These are phyloP conservation scores for Hansenula sp. DNA, from an alignment of 1,139 yeast species.

Conservation along the genomic window DNA sequence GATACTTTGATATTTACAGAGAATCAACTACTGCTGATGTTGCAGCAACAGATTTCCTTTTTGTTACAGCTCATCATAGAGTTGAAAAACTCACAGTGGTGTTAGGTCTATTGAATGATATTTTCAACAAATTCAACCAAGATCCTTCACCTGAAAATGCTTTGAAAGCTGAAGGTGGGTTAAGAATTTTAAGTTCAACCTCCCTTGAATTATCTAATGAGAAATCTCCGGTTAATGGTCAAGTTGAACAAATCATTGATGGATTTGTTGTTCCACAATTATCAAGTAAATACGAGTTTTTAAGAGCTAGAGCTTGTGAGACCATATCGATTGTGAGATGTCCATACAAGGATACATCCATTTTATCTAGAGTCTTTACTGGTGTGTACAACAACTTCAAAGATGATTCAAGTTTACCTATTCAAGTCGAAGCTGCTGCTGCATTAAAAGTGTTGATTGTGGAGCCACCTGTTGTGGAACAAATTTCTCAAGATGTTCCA, in stretches of 20 bases:
- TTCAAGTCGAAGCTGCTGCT: constrained; percentile 82
- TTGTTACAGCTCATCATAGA: constrained; percentile 40
- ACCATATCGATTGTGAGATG: constrained; percentile 58
- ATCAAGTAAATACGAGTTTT: constrained; percentile 61
- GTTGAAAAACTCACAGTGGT: constrained; percentile 42
- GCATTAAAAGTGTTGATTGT: constrained; percentile 78
- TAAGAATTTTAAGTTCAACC: constrained; percentile 73
- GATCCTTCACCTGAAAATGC: constrained; percentile 44
- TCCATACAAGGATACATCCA: constrained; percentile 46
- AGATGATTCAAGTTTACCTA: constrained; percentile 50
- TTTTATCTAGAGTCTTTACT: constrained; percentile 57
- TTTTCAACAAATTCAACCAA: constrained; percentile 35
- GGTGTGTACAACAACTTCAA: constrained; percentile 38
- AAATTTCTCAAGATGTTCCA: constrained; percentile 67
- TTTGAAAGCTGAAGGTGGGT: constrained; percentile 75
- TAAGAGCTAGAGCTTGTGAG: constrained; percentile 85
- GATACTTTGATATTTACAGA: constrained; percentile 64
- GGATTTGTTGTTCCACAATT: constrained; percentile 63
- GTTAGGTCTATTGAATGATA: constrained; percentile 44
- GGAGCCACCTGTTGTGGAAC: constrained; percentile 63
- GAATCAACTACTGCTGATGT: constrained; percentile 75
- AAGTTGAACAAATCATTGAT: constrained; percentile 70
- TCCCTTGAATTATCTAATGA: constrained; percentile 49
- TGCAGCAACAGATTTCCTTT: constrained; percentile 76
- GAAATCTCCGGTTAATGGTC: constrained; percentile 48